These are phyloP conservation scores for Clonostachys solani DNA, from an alignment of 2,329 filamentous ascomycete species.

Conservation along the genomic window DNA sequence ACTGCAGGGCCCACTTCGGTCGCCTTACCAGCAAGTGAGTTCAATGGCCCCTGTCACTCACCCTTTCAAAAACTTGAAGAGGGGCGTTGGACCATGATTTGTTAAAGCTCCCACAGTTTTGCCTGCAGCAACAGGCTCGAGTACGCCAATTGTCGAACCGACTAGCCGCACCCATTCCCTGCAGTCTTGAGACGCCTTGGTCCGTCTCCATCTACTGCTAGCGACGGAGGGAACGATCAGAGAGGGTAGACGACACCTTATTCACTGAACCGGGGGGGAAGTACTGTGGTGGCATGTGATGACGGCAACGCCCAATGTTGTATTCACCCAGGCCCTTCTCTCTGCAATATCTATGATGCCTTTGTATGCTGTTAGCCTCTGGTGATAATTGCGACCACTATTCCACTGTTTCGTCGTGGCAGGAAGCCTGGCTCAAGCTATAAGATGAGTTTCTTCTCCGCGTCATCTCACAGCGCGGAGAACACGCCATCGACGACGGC, in stretches of 20 bases:
- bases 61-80: neutral
- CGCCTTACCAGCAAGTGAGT: conserved; percentile 1
- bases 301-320: neutral
- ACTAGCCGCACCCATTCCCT: too few relatives aligned
- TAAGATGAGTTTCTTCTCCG: conserved; percentile 1
- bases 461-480: neutral
- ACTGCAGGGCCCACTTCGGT: conserved; percentile 3
- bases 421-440: neutral
- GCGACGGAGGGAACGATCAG: too few relatives aligned
- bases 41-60: neutral
- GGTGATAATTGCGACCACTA: neutral
- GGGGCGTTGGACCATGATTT: too few relatives aligned
- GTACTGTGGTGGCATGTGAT: too few relatives aligned
- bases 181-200: too few relatives aligned
- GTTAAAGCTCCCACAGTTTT: too few relatives aligned
- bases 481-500: too few relatives aligned
- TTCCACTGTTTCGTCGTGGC: neutral
- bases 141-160: too few relatives aligned
- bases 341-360: neutral
- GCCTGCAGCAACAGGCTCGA: too few relatives aligned
- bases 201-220: too few relatives aligned
- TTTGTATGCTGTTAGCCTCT: neutral
- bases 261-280: too few relatives aligned
- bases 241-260: too few relatives aligned
- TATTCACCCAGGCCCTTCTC: neutral